Evolutionary conservation across 1,139 yeast genomes (phyloP).

Genomic region (Yamadazyma diospyri): DNA sequence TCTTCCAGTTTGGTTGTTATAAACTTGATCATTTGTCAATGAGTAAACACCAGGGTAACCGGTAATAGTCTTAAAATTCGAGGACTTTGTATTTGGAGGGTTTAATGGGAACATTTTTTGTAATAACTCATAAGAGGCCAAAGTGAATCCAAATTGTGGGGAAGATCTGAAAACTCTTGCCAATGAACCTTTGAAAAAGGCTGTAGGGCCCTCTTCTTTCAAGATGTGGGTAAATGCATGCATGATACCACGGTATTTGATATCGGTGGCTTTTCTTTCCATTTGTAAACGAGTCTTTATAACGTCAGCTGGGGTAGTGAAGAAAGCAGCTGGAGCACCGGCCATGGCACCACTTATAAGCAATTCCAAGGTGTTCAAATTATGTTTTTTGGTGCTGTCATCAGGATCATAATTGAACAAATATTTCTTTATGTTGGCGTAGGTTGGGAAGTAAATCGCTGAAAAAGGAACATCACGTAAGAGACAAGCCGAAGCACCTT

Average conservation of each 20-base stretch:
- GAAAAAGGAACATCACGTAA: slow-evolving; percentile 95
- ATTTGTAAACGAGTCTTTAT: slow-evolving; percentile 93
- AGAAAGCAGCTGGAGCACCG: slow-evolving; percentile 96
- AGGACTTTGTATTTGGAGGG: slow-evolving; percentile 44
- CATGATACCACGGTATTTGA: slow-evolving; percentile 68
- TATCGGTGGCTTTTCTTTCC: slow-evolving; percentile 74
- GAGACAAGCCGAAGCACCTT: slow-evolving; percentile 89
- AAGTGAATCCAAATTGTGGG: slow-evolving; percentile 96
- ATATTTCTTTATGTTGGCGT: slow-evolving; percentile 85
- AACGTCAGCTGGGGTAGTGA: slow-evolving; percentile 96
- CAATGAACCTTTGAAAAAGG: slow-evolving; percentile 94
- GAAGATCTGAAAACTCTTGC: slow-evolving; percentile 94
- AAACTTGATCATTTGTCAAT: slow-evolving; percentile 47
- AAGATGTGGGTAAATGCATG: slow-evolving; percentile 76
- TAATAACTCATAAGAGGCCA: slow-evolving; percentile 91
- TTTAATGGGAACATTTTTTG: slow-evolving; percentile 44
- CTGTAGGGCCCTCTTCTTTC: slow-evolving; percentile 70
- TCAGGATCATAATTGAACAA: slow-evolving; percentile 81
- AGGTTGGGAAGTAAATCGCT: slow-evolving; percentile 96
- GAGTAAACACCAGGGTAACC: slow-evolving; percentile 49
- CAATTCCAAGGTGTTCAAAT: slow-evolving; percentile 75
- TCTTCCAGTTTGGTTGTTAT: slow-evolving; percentile 38
- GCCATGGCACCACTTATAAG: slow-evolving; percentile 90
- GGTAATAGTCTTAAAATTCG: slow-evolving; percentile 42
- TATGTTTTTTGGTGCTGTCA: slow-evolving; percentile 43